phyloP scores from a whole-genome alignment of 495 filamentous ascomycete genomes.

The Neurospora sp. region DNA sequence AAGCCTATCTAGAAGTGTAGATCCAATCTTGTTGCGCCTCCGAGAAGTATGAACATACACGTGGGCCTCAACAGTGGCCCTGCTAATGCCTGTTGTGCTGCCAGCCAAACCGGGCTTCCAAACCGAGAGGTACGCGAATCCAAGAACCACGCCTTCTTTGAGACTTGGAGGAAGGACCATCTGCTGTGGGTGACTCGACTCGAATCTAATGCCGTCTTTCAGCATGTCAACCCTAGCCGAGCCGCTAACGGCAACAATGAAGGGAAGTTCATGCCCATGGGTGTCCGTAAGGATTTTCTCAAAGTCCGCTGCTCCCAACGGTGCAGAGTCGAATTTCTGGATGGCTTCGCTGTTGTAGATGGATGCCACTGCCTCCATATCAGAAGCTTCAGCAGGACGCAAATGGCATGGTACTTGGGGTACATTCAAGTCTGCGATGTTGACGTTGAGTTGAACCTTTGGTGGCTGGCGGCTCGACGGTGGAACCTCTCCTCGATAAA shows the following conservation, averaged over 20 bases:
- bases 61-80: slow-evolving; percentile 19
- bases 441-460: background rate
- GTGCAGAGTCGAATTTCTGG: slow-evolving; percentile 21
- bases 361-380: slow-evolving; percentile 16
- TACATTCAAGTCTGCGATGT: background rate
- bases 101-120: slow-evolving; percentile 17
- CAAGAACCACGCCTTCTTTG: slow-evolving; percentile 17
- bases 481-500: background rate
- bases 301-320: slow-evolving; percentile 11
- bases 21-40: slow-evolving; percentile 26
- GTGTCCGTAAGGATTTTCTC: slow-evolving; percentile 13
- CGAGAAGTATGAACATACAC: slow-evolving; percentile 25
- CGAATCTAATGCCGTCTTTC: background rate
- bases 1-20: slow-evolving; percentile 26
- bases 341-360: slow-evolving; percentile 33
- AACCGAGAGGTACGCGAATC: slow-evolving; percentile 24
- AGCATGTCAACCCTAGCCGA: slow-evolving; percentile 1
- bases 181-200: background rate
- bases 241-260: slow-evolving; percentile 29
- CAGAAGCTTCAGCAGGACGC: slow-evolving; percentile 21
- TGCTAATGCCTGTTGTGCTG: slow-evolving; percentile 8
- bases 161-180: background rate
- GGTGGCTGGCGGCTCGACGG: background rate
- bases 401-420: slow-evolving; percentile 22
- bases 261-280: slow-evolving; percentile 21